These are phyloP conservation scores for Cucurbita maxima DNA, from an alignment of 306 rosid species.

Conservation along the genomic window DNA sequence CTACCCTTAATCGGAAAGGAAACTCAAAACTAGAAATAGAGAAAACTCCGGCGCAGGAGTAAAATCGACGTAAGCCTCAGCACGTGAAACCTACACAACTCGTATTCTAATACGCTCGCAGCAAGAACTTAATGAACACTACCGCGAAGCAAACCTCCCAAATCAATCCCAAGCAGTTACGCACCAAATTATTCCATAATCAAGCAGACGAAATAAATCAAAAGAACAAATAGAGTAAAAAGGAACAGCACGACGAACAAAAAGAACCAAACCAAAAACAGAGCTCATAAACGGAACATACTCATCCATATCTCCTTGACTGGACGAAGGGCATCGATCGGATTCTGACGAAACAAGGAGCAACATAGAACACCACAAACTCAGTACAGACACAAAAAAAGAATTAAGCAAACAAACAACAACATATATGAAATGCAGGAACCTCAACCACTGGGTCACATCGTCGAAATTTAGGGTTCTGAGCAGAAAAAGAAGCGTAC, in stretches of 20 bases:
- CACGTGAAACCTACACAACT: not conserved
- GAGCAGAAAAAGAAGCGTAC: slow-evolving; percentile 25
- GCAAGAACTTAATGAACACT: not conserved
- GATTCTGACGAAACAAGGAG: slow-evolving; percentile 28
- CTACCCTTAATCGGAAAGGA: slow-evolving; percentile 3
- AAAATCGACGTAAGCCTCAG: not conserved
- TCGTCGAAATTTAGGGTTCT: not conserved
- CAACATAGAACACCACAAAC: slow-evolving; percentile 13
- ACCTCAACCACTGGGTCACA: not conserved
- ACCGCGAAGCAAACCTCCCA: slow-evolving; percentile 13
- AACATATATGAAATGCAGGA: slow-evolving; percentile 10
- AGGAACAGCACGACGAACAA: not conserved
- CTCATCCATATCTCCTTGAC: slow-evolving; percentile 35
- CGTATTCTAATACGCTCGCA: not conserved
- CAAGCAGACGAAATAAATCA: slow-evolving; percentile 4
- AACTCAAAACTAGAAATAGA: not conserved
- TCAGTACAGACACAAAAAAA: slow-evolving; percentile 2
- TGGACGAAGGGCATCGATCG: slow-evolving; percentile 43
- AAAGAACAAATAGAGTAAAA: not conserved
- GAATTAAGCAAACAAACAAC: not conserved
- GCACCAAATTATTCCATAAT: slow-evolving; percentile 21
- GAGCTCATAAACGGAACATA: slow-evolving; percentile 19
- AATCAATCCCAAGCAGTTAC: slow-evolving; percentile 20
- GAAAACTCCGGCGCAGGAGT: not conserved
- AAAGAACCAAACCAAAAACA: not conserved